Base-by-base conservation (phyloP, 108 stramenopile species). In the Stephanodiscus minutulus region DNA sequence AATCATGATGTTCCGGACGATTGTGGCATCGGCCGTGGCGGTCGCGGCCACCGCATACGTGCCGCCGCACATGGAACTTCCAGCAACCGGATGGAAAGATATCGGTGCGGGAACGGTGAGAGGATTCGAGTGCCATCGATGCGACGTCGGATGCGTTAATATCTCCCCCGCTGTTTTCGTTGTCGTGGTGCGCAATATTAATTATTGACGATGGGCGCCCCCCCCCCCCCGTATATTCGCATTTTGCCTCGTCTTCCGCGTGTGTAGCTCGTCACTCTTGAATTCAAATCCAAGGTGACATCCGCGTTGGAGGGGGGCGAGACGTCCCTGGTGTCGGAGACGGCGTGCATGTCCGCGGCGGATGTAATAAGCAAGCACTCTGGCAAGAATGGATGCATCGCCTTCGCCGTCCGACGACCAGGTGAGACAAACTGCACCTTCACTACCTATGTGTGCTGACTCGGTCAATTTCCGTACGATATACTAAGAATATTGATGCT, bases 371-470 rank as follows among this genome's bases (percentile, higher is more conserved):
- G 63, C 12, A 52, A 81, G 49, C 79, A 81, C 36, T 48, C 68
- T 25, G 79, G 79, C n/a, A 59, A 69, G 47, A 33, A 70, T 37
- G 79, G 79, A 21, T 81, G 71, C 52, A 81, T 81, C 6, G 79
- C 79, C 11, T 87, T 88, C 73, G 86, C 77, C 5, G 86, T 91
- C 28, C 84, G 87, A 46, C 82, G 87, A 68, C 89, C 83, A 56
- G 79, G 74, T 68, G 64, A 76, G 60, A 21, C 28, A 39, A 7
- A 21, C 1, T 55, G 15, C 21, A 46, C 44, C 39, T 25, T 6
- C 22, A 39, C 39, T 18, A 62, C 5, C 17, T 21, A 15, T 4
- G 6, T 24, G 22, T 11, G 5, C 27, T 46, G 13, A 12, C 37
- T 20, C 46, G 2, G 17, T 28, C 44, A 11, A 18, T 33, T 15